Evolutionary conservation across 176 grass and related monocot genomes (phyloP).

Genomic region (Eragrostis nindensis): DNA sequence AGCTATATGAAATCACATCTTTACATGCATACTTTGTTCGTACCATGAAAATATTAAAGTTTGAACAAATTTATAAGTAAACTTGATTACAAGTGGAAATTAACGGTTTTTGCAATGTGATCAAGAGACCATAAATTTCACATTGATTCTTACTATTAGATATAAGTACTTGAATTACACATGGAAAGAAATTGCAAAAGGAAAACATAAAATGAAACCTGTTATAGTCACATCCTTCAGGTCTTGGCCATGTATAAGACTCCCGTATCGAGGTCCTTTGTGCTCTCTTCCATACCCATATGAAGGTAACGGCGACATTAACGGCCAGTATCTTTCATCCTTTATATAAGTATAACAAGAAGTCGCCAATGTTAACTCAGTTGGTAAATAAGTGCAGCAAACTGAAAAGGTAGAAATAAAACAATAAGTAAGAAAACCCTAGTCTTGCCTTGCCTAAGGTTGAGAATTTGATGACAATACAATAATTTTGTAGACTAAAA

Average conservation of each 20-base stretch:
- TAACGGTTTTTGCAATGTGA: background rate
- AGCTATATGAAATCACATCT: constrained; percentile 12
- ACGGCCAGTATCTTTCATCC: constrained; percentile 93
- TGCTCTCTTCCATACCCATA: constrained; percentile 93
- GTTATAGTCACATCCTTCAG: constrained; percentile 89
- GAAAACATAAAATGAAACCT: constrained; percentile 32
- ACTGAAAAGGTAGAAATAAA: constrained; percentile 35
- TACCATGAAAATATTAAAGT: background rate
- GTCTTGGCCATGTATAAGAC: constrained; percentile 90
- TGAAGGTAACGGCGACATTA: constrained; percentile 92
- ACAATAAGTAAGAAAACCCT: constrained; percentile 13
- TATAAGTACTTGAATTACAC: background rate
- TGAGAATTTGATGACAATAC: background rate
- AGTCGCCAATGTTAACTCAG: constrained; percentile 44
- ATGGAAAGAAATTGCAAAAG: constrained; percentile 2
- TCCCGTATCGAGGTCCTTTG: constrained; percentile 92
- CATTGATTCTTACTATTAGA: background rate
- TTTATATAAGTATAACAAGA: constrained; percentile 49
- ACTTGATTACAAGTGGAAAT: background rate
- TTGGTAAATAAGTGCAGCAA: constrained; percentile 37
- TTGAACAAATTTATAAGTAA: background rate
- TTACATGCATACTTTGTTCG: constrained; percentile 17
- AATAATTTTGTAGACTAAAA: background rate
- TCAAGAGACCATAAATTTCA: background rate
- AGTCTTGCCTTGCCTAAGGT: background rate